Percentiles rank a stretch among this genome's conserved stretches.
Conservation (phyloP, 345 rosid species). For the Brassica napus region Da-Ae NC_063435.1:14679501-14680000, state of each 20-base stretch:
- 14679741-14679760: conserved; percentile 46
- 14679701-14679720: conserved; percentile 85
- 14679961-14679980: conserved; percentile 68
- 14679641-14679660: conserved; percentile 71
- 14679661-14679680: conserved; percentile 51
- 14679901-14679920: conserved; percentile 33
- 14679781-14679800: conserved; percentile 47
- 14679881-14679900: conserved; percentile 36
- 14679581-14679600: conserved; percentile 87
- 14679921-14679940: conserved; percentile 44
- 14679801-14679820: conserved; percentile 43
- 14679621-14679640: conserved; percentile 70
- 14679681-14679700: conserved; percentile 57
- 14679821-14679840: conserved; percentile 41
- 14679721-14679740: conserved; percentile 80
- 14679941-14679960: conserved; percentile 44
- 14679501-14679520: conserved; percentile 44
- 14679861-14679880: conserved; percentile 46
- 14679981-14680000: conserved; percentile 50
- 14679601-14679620: conserved; percentile 55
- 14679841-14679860: conserved; percentile 28
- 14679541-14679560: conserved; percentile 90
- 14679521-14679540: conserved; percentile 85
- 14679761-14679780: conserved; percentile 47
- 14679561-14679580: conserved; percentile 76